A percentile compares a stretch with the other conserved stretches of the same genome.
phyloP scores from a whole-genome alignment of 192 early-diverging fungal genomes.

The Backusella liffmaniae region DNA sequence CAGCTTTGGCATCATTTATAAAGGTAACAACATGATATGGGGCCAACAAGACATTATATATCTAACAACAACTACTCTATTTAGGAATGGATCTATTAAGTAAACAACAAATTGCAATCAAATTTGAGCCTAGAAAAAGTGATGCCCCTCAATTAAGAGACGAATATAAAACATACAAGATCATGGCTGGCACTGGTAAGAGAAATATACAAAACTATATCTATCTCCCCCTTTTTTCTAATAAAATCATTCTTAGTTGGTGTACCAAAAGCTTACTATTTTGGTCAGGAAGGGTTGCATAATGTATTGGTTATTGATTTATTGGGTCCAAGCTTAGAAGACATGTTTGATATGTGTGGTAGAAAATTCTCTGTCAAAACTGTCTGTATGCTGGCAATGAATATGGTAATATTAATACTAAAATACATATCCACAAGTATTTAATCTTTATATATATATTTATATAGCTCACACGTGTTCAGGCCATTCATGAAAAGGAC shows the following conservation, averaged over 20 bases:
- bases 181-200: conserved; percentile 70
- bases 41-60: neutral
- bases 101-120: conserved; percentile 93
- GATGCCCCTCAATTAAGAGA: conserved; percentile 97
- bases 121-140: conserved; percentile 94
- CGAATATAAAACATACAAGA: conserved; percentile 95
- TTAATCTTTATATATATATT: neutral
- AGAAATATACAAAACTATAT: neutral
- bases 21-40: neutral
- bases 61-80: neutral
- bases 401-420: conserved; percentile 65
- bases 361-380: conserved; percentile 90
- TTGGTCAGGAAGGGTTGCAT: conserved; percentile 95
- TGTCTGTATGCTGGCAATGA: conserved; percentile 90
- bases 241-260: conserved; percentile 52
- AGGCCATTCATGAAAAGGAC: conserved; percentile 89
- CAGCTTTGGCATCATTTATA: conserved; percentile 8
- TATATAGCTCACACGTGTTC: conserved; percentile 68
- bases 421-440: neutral
- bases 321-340: conserved; percentile 91
- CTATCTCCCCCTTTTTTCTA: neutral
- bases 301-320: conserved; percentile 95
- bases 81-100: conserved; percentile 84
- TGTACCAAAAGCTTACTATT: conserved; percentile 91
- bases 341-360: conserved; percentile 93